Base-by-base conservation (phyloP, 176 grass and related monocot genomes). In the Avena insularis region DNA sequence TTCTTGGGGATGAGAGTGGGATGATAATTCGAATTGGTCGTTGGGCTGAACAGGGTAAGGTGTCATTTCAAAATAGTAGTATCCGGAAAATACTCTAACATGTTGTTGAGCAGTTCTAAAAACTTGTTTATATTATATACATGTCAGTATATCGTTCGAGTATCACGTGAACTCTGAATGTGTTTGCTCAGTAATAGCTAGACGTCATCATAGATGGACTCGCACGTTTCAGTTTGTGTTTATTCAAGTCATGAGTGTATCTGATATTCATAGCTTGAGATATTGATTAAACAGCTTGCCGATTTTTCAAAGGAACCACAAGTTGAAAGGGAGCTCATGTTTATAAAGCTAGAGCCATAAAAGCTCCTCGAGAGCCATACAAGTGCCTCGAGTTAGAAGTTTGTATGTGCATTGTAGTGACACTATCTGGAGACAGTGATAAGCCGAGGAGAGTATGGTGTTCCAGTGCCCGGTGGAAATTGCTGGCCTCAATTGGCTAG, bases 291-390 rank as follows among this genome's bases (percentile, higher is more conserved):
- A 51, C 58, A 95, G 88, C 88, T 92, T 75, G 88, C 91, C 3
- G 86, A 92, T 90, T 83, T 95, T 20, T 95, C 91, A 77, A 88
- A 75, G 61, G 90, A 90, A 66, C 79, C 91, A 54, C 88, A 92
- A 82, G 90, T 95, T 84, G 91, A 95, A 89, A 89, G 93, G 83
- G 93, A 95, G 57, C 61, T 95, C 74, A 91, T 95, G 93, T 88
- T 95, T 87, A 89, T 91, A 77, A 95, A 95, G 90, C 46, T 95
- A 82, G 86, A 87, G 61, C 86, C 88, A 31, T 88, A 91, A 72
- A 88, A 88, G 71, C 75, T 88, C 0, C 82, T 79, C 8, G 93
- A 95, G 93, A 87, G 61, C 86, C 88, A 31, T 88, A 91, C 66
- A 88, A 88, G 71, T 68, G 91, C 0, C 82, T 79, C 8, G 93